Base-by-base conservation (phyloP, 345 rosid species). In the rapeseed (Brassica napus) region DNA sequence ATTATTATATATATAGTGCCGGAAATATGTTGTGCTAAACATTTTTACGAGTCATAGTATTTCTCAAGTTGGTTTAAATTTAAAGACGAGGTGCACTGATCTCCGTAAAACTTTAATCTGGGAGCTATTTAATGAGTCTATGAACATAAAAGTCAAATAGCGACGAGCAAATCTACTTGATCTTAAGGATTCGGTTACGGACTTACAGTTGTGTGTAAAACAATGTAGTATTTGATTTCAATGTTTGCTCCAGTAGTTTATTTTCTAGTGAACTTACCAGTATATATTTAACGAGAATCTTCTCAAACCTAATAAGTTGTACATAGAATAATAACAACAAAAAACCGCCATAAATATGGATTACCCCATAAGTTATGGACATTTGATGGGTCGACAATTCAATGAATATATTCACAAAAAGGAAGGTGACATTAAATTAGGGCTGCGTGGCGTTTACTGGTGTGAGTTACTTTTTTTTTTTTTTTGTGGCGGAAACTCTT, bases 361-460 rank as follows among this genome's bases (percentile, higher is more conserved):
- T 64, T 66, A 72, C 61, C 68, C 77, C 72, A 80, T 74, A 69
- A 74, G 71, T 63, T 74, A 62, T 80, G 76, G 76, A 74, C 72
- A 63, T 61, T 74, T 35, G 82, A 80, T 74, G 35, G 67, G 76
- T 69, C 71, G 75, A 54, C 72, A 37, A 74, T 80, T 74, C 72
- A 74, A 80, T 80, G 79, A 61, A 80, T 80, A 55, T 80, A 69
- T 69, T 79, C 83, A 74, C 75, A 54, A 74, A 74, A 80, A 79
- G 3, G 68, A 79, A 69, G 59, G 72, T 74, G 75, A 42, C 83
- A 69, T 74, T 79, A 69, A 79, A 74, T 74, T 74, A 62, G 67
- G 55, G 68, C 72, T 69, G 79, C 72, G n/a, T 63, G 24, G 55
- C 54, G 62, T 52, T 52, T 35, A 35, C 42, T 35, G 42, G 42